A percentile compares a stretch with the other conserved stretches of the same genome.
Conservation (phyloP, 164 flowering plant genomes). For the Annona cherimola region DNA sequence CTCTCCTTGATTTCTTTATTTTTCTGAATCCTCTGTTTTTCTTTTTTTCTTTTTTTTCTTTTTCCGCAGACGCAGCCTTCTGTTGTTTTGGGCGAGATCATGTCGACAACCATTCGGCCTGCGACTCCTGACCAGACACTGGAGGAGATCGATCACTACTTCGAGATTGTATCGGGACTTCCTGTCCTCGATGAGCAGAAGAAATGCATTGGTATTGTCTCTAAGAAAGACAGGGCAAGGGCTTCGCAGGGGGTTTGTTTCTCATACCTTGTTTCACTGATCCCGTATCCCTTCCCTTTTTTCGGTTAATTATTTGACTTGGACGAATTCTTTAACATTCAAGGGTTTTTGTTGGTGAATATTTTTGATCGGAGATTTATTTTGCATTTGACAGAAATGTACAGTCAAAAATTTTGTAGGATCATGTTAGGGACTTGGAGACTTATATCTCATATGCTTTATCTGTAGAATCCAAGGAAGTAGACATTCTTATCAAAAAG, state of each 20-base stretch:
- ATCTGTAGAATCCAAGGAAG: too few relatives aligned
- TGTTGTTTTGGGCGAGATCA: slow-evolving; percentile 23
- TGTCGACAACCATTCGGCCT: slow-evolving; percentile 21
- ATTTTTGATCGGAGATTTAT: too few relatives aligned
- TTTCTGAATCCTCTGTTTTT: background rate
- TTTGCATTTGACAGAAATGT: too few relatives aligned
- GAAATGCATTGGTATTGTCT: slow-evolving; percentile 10
- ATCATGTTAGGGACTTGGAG: too few relatives aligned
- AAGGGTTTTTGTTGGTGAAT: background rate
- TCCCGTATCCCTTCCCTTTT: too few relatives aligned
- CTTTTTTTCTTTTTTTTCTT: background rate
- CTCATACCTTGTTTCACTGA: background rate
- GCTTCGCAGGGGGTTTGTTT: slow-evolving; percentile 14
- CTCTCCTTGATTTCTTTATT: background rate
- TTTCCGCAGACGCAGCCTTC: slow-evolving; percentile 22
- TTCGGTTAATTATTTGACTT: background rate
- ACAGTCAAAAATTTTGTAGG: too few relatives aligned
- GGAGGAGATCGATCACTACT: slow-evolving; percentile 25
- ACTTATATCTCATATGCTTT: too few relatives aligned
- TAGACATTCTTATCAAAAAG: too few relatives aligned
- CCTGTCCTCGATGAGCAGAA: slow-evolving; percentile 12
- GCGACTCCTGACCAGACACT: slow-evolving; percentile 24
- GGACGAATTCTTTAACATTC: background rate
- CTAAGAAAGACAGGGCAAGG: slow-evolving; percentile 10
- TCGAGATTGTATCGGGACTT: slow-evolving; percentile 22